A percentile compares a stretch with the other conserved stretches of the same genome.
These are phyloP conservation scores for Pyricularia grisea DNA, from an alignment of 2,329 filamentous ascomycete species.

Conservation along the genomic window DNA sequence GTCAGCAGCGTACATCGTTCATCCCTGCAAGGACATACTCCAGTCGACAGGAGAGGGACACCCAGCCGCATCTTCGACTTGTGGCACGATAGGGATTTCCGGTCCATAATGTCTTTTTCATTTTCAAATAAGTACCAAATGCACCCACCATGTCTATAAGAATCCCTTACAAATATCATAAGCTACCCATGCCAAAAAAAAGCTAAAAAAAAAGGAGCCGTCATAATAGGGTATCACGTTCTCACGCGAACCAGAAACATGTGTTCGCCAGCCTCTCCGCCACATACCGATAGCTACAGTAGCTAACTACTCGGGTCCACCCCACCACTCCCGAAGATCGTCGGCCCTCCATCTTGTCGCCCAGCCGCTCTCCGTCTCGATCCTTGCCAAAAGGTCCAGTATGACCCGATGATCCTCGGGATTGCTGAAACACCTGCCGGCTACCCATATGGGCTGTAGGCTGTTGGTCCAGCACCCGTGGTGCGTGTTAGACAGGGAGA, in stretches of 20 bases:
- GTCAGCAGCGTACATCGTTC: not conserved
- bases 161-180: too few species aligned
- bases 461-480: constrained; percentile 45
- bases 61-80: not conserved
- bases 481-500: constrained; percentile 40
- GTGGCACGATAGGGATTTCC: not conserved
- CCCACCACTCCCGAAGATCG: constrained; percentile 31
- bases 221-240: too few species aligned
- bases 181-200: too few species aligned
- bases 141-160: too few species aligned
- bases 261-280: too few species aligned
- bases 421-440: constrained; percentile 41
- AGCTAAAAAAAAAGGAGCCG: too few species aligned
- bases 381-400: constrained; percentile 28
- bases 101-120: not conserved
- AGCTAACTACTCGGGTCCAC: constrained; percentile 4
- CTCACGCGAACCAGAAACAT: too few species aligned
- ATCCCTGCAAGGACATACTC: not conserved
- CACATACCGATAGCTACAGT: not conserved
- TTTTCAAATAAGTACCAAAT: too few species aligned
- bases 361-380: constrained; percentile 39
- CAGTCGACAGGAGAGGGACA: not conserved
- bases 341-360: constrained; percentile 36
- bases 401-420: constrained; percentile 26
- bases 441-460: constrained; percentile 44